Evolutionary conservation across 2,329 filamentous ascomycete species (phyloP).

Genomic region (Didymella pinodella): DNA sequence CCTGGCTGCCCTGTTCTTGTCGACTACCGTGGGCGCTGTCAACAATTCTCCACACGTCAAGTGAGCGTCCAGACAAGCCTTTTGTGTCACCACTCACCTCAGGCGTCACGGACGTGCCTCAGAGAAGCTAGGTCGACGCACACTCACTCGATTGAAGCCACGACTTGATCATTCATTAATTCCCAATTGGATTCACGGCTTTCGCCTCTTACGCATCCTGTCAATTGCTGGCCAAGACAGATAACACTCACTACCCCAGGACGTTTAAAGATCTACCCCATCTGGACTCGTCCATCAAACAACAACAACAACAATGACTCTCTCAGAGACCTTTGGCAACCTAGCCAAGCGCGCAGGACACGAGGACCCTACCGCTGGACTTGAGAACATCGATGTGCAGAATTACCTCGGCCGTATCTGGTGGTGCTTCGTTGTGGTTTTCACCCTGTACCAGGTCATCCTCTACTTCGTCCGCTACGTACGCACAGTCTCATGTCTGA

Average conservation of each 20-base stretch:
- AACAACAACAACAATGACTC: constrained; percentile 36
- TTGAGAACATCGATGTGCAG: constrained; percentile 47
- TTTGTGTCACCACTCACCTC: constrained; percentile 21
- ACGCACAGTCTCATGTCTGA: constrained; percentile 76
- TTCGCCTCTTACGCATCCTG: constrained; percentile 38
- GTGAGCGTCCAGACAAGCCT: constrained; percentile 33
- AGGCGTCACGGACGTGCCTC: constrained; percentile 16
- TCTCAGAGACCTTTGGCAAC: constrained; percentile 27
- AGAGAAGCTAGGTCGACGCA: constrained; percentile 19
- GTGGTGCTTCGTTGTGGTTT: constrained; percentile 66
- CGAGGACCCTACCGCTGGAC: constrained; percentile 38
- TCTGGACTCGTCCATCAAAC: constrained; percentile 23
- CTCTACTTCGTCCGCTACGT: constrained; percentile 71
- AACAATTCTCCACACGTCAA: constrained; percentile 29
- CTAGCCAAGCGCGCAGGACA: constrained; percentile 34
- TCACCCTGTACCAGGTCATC: constrained; percentile 72
- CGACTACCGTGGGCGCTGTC: constrained; percentile 32
- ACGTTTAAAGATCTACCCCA: constrained; percentile 26
- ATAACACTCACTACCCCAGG: constrained; percentile 40
- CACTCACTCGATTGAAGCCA: constrained; percentile 21
- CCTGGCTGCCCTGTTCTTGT: constrained; percentile 42
- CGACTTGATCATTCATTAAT: constrained; percentile 20
- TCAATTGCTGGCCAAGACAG: constrained; percentile 52
- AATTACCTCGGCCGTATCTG: constrained; percentile 57
- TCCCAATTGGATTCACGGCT: constrained; percentile 20